phyloP scores from a whole-genome alignment of 2,329 filamentous ascomycete genomes.

The Fusarium neocosmosporiellum region DNA sequence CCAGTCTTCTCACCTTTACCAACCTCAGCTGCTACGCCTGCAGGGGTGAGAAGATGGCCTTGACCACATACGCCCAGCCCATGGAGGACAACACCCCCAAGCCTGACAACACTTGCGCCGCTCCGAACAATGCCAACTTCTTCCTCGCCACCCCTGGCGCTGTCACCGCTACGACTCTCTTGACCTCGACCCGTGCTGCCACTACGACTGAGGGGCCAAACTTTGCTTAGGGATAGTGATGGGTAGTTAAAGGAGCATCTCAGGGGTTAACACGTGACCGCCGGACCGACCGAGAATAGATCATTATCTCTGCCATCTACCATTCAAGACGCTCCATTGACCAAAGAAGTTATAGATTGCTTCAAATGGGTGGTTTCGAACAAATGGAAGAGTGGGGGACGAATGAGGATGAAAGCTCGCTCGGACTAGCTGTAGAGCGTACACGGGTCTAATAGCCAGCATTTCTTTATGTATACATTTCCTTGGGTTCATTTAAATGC shows the following conservation, averaged over 20 bases:
- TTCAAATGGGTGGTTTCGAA: too few relatives aligned
- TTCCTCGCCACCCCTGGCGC: neutral
- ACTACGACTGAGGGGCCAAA: neutral
- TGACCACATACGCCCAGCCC: neutral
- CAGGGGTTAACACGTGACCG: too few relatives aligned
- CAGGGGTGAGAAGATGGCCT: conserved; percentile 5
- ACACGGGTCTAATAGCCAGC: neutral
- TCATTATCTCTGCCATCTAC: too few relatives aligned
- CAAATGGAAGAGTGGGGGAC: too few relatives aligned
- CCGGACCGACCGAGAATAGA: too few relatives aligned
- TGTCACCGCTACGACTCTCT: neutral
- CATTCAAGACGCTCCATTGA: too few relatives aligned
- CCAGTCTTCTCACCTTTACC: neutral
- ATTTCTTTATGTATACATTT: neutral
- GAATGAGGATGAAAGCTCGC: neutral
- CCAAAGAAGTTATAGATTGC: too few relatives aligned
- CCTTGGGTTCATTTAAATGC: neutral
- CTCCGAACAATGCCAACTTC: neutral
- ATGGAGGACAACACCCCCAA: neutral
- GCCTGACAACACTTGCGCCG: neutral
- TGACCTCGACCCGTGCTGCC: neutral
- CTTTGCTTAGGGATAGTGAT: too few relatives aligned
- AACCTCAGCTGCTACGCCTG: conserved; percentile 4
- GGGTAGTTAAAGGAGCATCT: too few relatives aligned
- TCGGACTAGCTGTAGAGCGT: neutral